Conservation (phyloP, 345 rosid species). For the Mangifera indica region DNA sequence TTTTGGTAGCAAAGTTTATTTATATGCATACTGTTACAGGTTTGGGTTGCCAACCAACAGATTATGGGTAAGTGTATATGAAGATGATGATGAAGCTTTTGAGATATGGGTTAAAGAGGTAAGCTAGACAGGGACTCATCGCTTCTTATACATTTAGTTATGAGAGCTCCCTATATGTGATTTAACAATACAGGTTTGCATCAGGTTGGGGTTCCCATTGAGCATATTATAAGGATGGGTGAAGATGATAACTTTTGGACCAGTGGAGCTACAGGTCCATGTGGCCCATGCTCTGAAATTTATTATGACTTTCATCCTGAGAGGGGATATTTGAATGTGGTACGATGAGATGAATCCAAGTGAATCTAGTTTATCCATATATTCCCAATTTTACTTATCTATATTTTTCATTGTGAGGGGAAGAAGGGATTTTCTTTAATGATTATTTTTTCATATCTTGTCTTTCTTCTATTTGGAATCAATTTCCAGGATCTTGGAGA, state of each 20-base stretch:
- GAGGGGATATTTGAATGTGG: slow-evolving; percentile 56
- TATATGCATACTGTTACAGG: slow-evolving; percentile 29
- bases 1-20: not conserved
- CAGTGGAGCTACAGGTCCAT: slow-evolving; percentile 92
- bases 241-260: slow-evolving; percentile 95
- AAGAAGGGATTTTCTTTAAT: not conserved
- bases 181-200: slow-evolving; percentile 18
- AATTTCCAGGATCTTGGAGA: slow-evolving; percentile 83
- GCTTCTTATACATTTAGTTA: not conserved
- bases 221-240: slow-evolving; percentile 83
- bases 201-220: slow-evolving; percentile 80
- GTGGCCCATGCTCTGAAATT: slow-evolving; percentile 97
- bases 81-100: slow-evolving; percentile 89
- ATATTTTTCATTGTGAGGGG: not conserved
- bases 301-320: slow-evolving; percentile 92
- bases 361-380: not conserved
- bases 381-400: not conserved
- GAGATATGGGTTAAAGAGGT: slow-evolving; percentile 86
- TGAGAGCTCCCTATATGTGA: slow-evolving; percentile 7
- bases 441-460: not conserved
- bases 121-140: slow-evolving; percentile 13
- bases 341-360: slow-evolving; percentile 23
- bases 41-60: slow-evolving; percentile 64
- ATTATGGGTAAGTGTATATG: slow-evolving; percentile 79
- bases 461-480: slow-evolving; percentile 12